These are phyloP conservation scores for Fusarium bactridioides DNA, from an alignment of 2,329 filamentous ascomycete species.

Conservation along the genomic window DNA sequence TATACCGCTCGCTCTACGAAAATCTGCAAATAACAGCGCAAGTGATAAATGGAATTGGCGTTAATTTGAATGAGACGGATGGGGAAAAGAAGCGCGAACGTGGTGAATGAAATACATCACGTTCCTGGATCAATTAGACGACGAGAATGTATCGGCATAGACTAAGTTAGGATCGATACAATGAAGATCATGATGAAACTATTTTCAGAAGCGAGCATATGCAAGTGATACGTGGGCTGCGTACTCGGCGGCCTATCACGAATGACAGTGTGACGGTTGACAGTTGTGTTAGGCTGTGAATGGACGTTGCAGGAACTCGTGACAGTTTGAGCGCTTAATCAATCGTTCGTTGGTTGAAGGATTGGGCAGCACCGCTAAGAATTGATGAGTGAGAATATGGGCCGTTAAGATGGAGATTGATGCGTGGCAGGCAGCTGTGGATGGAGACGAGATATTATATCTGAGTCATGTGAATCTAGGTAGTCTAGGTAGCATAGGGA, in stretches of 20 bases:
- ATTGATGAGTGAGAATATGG: constrained; percentile 17
- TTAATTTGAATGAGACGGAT: constrained; percentile 31
- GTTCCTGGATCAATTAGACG: constrained; percentile 27
- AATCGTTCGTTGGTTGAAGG: constrained; percentile 2
- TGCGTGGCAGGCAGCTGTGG: constrained; percentile 28
- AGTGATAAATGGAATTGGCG: constrained; percentile 29
- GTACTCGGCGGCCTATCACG: constrained; percentile 19
- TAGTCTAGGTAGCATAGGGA: background rate
- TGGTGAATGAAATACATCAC: constrained; percentile 3
- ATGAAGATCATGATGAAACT: constrained; percentile 25
- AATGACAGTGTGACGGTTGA: background rate
- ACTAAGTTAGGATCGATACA: constrained; percentile 21
- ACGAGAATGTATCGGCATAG: constrained; percentile 26
- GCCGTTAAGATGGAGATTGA: constrained; percentile 10
- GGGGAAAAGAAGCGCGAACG: constrained; percentile 13
- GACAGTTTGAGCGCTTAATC: constrained; percentile 28
- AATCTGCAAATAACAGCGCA: constrained; percentile 28
- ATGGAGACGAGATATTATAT: background rate
- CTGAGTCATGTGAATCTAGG: constrained; percentile 9
- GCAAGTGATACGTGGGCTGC: constrained; percentile 24
- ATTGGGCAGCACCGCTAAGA: constrained; percentile 35
- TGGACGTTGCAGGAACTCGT: constrained; percentile 20
- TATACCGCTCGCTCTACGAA: constrained; percentile 18
- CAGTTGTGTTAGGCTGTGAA: constrained; percentile 29
- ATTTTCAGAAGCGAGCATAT: constrained; percentile 27